phyloP scores from a whole-genome alignment of 805 yeast genomes.

The Pichia deserticola region DNA sequence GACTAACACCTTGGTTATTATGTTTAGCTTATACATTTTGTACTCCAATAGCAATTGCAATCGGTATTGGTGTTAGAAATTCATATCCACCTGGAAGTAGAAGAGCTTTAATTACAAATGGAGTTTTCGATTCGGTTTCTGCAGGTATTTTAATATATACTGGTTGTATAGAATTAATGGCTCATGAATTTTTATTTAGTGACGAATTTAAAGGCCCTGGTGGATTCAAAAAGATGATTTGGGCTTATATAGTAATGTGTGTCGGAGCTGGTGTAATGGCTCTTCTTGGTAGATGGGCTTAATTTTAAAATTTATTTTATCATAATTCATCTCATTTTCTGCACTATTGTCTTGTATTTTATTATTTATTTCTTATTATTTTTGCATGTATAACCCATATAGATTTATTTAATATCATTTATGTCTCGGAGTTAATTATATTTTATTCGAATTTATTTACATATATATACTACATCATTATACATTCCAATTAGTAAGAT shows the following conservation, averaged over 20 bases:
- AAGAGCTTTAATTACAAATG: constrained; percentile 56
- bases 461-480: too few relatives aligned
- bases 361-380: background rate
- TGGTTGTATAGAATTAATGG: constrained; percentile 72
- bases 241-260: constrained; percentile 48
- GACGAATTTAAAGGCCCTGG: constrained; percentile 56
- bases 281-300: constrained; percentile 68
- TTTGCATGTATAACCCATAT: too few relatives aligned
- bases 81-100: constrained; percentile 53
- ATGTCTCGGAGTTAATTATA: too few relatives aligned
- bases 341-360: background rate
- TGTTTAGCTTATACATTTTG: constrained; percentile 45
- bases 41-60: constrained; percentile 70
- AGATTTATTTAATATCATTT: too few relatives aligned
- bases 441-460: too few relatives aligned
- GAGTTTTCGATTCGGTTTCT: constrained; percentile 67
- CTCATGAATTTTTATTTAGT: constrained; percentile 61
- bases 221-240: constrained; percentile 43
- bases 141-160: constrained; percentile 75
- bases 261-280: constrained; percentile 76
- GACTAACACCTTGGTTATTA: constrained; percentile 51
- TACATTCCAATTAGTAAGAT: too few relatives aligned
- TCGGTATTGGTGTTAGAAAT: constrained; percentile 69
- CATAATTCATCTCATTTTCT: too few relatives aligned
- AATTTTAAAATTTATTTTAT: constrained; percentile 3